Percentiles rank a stretch among this genome's conserved stretches.
These are phyloP conservation scores for Fusarium gaditjirri DNA, from an alignment of 2,329 filamentous ascomycete genomes.

Conservation along the genomic window DNA sequence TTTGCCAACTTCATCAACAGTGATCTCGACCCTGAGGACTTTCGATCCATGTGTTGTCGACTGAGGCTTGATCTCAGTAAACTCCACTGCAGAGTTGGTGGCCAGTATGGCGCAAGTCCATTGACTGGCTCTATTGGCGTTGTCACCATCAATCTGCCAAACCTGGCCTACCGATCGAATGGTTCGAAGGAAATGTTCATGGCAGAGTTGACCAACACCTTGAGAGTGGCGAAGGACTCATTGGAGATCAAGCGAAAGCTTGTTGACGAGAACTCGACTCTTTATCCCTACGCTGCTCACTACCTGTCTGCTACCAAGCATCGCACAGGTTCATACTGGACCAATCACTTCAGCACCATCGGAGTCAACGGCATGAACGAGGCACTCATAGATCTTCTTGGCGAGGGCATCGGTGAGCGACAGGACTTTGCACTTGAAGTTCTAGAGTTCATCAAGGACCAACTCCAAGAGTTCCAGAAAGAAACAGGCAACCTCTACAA, in stretches of 20 bases:
- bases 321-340: constrained; percentile 40
- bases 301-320: constrained; percentile 35
- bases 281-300: constrained; percentile 39
- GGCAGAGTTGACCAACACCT: not conserved
- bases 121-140: constrained; percentile 39
- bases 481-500: constrained; percentile 39
- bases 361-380: constrained; percentile 41
- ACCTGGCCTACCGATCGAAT: constrained; percentile 33
- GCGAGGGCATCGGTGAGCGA: not conserved
- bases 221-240: constrained; percentile 36
- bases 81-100: constrained; percentile 38
- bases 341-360: constrained; percentile 42
- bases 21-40: constrained; percentile 40
- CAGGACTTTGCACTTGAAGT: constrained; percentile 26
- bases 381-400: constrained; percentile 18
- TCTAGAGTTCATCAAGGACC: constrained; percentile 36
- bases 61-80: constrained; percentile 41
- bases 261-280: constrained; percentile 18
- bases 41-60: constrained; percentile 41
- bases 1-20: constrained; percentile 44
- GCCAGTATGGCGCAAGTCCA: constrained; percentile 37
- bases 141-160: constrained; percentile 38
- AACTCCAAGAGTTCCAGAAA: constrained; percentile 32
- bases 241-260: constrained; percentile 39
- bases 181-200: constrained; percentile 23